Percentiles rank a stretch among this genome's conserved stretches.
Conservation (phyloP, 2,329 filamentous ascomycete species). For the Elsinoe perseae region DNA sequence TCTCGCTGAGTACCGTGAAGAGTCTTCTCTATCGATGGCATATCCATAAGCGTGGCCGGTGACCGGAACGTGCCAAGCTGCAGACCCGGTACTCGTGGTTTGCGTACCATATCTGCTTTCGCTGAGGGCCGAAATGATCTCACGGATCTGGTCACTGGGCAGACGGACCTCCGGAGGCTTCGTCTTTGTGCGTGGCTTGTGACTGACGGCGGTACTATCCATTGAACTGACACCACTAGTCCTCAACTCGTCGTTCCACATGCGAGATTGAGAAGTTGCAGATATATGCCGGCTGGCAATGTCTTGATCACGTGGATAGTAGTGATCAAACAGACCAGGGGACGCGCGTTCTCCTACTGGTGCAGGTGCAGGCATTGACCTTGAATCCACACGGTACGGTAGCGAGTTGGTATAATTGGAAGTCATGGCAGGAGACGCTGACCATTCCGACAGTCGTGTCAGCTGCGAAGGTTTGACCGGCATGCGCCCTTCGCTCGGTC, state of each 20-base stretch:
- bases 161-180: constrained; percentile 19
- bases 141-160: constrained; percentile 26
- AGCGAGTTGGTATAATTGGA: not conserved
- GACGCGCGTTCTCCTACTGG: not conserved
- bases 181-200: not conserved
- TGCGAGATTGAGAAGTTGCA: not conserved
- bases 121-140: constrained; percentile 23
- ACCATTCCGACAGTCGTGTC: not conserved
- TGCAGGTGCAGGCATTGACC: not conserved
- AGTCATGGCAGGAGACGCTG: not conserved
- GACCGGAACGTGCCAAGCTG: not conserved
- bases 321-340: not conserved
- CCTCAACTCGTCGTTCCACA: constrained; percentile 16
- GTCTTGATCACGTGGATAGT: not conserved
- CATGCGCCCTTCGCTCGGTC: not conserved
- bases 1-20: not conserved
- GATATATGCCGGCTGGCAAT: not conserved
- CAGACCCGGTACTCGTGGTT: not conserved
- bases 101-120: not conserved
- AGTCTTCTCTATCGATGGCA: constrained; percentile 4
- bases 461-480: not conserved
- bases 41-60: not conserved
- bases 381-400: not conserved
- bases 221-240: not conserved
- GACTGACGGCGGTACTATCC: not conserved